Conservation (phyloP, 805 yeast genomes). For the Candida railenensis region DNA sequence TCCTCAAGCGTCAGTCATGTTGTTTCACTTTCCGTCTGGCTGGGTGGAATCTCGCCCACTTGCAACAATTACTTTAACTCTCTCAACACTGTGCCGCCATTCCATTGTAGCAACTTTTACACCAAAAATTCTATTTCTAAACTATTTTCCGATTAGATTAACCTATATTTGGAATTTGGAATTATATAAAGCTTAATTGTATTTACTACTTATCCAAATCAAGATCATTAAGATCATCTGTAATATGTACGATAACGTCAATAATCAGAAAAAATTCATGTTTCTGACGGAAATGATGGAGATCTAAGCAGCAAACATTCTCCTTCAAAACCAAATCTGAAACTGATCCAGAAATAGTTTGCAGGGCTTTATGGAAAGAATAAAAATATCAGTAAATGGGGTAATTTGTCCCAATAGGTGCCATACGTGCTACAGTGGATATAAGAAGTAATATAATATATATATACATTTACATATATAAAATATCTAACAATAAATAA, state of each 20-base stretch:
- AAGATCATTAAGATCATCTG: conserved; percentile 1
- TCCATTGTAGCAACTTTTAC: background rate
- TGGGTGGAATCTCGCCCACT: no score
- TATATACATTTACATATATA: background rate
- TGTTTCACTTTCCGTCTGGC: no score
- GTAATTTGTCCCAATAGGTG: no score
- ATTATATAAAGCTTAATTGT: no score
- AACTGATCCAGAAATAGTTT: background rate
- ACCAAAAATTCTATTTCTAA: background rate
- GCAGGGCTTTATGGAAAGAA: no score
- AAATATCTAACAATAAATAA: background rate
- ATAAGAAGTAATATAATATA: background rate
- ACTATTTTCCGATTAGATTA: background rate
- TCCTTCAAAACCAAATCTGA: background rate
- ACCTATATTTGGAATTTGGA: background rate
- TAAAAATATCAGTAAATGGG: no score
- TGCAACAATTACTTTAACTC: no score
- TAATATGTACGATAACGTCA: background rate
- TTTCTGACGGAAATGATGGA: background rate
- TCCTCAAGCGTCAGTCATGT: no score
- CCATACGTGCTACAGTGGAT: background rate
- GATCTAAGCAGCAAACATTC: background rate
- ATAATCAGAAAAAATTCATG: no score
- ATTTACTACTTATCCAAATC: background rate
- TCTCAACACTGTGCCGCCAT: no score